Base-by-base conservation (phyloP, 2,329 filamentous ascomycete species). In the Xylaria sp. region DNA sequence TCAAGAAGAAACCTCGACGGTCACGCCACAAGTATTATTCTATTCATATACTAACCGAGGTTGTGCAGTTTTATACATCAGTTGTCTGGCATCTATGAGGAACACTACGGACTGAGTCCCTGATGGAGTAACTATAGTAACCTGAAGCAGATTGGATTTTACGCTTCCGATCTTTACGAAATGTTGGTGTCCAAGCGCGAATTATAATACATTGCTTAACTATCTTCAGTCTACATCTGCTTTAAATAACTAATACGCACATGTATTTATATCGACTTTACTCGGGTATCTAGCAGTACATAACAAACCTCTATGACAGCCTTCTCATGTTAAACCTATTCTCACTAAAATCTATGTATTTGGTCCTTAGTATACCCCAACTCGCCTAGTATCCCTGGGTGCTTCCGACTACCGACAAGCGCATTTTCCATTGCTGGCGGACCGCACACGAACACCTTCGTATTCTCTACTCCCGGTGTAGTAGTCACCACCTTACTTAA, bases 391-490 rank as follows among this genome's bases (percentile, higher is more conserved):
- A 90, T 81, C 0, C 89, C 89, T 1, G 75, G 74, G 13, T 80
- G 76, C 13, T 76, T 78, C 63, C 80, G 79, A 46, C 79, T 79
- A 4, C 86, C 87, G 2, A 86, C 81, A 44, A 91, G 76, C 11
- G 85, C 83, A 65, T 81, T 81, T 77, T 92, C 88, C 89, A 93
- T 92, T 0, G 83, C 83, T 1, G 90, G 89, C 20, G 91, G 91
- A 0, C 91, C 90, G 75, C 90, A 92, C 0, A 93, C 82, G 74
- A 92, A 90, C 0, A 93, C 87, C 78, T 90, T 90, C 2, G 81
- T 82, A 36, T 83, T 79, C 68, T 67, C 66, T 4, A 60, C 63
- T 9, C 69, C 70, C 3, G 78, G 74, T n/a, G 73, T 74, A 6
- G 82, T 76, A 6, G 80, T 36, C 17, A 70, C 78, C 13, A 87